Evolutionary conservation across 352 stramenopile genomes (phyloP), one percentile per base, ranked within the genome.

Genomic region (Halophytophthora polymorphica): DNA sequence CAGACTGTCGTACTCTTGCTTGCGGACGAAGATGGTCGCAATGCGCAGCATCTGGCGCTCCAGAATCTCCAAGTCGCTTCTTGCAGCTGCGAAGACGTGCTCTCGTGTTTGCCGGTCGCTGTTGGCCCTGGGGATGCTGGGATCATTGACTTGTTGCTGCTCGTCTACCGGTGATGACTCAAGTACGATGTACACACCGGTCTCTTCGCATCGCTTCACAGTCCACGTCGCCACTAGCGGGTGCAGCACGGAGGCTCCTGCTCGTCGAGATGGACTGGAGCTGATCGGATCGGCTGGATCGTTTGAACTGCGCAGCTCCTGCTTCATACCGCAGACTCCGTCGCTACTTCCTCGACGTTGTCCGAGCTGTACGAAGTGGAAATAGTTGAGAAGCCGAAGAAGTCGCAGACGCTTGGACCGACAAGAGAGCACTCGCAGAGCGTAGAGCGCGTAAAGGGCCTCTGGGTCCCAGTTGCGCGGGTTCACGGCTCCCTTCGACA

Each of bases 1-100:
- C n/a, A n/a, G n/a, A n/a, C n/a, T n/a, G n/a, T n/a, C 53, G 13
- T 70, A 52, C 34, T 82, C 62, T 22, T 88, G 75, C n/a, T 71
- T 73, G 11, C 53, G 50, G 11, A 86, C 63, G 44, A 76, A 87
- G 44, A 71, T 56, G 23, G 56, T 85, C 10, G 65, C 73, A 22
- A 69, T 61, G 3, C 58, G 52, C 31, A 84, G 29, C 44, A 88
- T 70, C 33, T 79, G 68, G 5, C 42, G 48, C 52, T 88, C 77
- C 3, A 86, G 25, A 1, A 54, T 60, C 47, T 58, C 55, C 6
- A 84, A 46, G 29, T 88, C 74, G 1, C 50, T 52, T 37, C 41
- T 53, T 13, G 74, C 74, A n/a, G 49, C 49, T 0, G 64, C 54
- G 36, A 81, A 85, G 17, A 86, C 59, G 22, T 73, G 50, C 18